Evolutionary conservation across 805 yeast genomes (phyloP), one percentile per base, ranked within the genome.

Genomic region (Komagataella pastoris): DNA sequence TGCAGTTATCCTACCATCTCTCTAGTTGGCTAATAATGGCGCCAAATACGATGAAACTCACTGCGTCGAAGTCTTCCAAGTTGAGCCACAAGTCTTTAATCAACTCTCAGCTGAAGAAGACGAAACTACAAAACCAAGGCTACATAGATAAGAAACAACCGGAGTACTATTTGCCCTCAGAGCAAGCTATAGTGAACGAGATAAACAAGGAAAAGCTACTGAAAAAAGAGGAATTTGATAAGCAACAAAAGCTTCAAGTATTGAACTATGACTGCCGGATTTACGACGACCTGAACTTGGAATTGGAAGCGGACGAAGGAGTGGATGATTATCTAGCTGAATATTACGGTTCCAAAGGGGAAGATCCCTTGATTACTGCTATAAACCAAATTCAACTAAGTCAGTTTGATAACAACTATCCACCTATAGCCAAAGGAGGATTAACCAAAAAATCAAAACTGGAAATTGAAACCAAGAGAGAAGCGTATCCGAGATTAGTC

Each of bases 401-500:
- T 23, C 59, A 58, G 51, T 64, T 53, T 51, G 62, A 58, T 44
- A 51, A 50, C 4, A 50, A 52, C 40, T 49, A 55, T 14, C 40
- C 40, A 3, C 53, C 58, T 53, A 47, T 58, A 52, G 23, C 58
- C 36, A 57, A 59, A 48, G 58, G 61, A n/a, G 59, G 57, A 12
- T 50, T 62, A 7, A 58, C 61, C 1, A 54, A 53, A 24, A 54
- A 49, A 12, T 56, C 58, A 18, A 62, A 55, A 47, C 53, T 56
- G 14, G 58, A 55, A 40, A 55, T 61, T 10, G 47, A 47, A 5
- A 48, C 54, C 24, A 56, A 54, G 18, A 54, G 65, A 44, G 21
- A 49, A 10, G 50, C 55, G 3, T 62, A 59, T 49, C 78, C 80
- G 0, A 61, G 71, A 7, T 55, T 75, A 44, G 62, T 76, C 7